Conservation (phyloP, 257 asterid genomes). For the Salvia splendens region DNA sequence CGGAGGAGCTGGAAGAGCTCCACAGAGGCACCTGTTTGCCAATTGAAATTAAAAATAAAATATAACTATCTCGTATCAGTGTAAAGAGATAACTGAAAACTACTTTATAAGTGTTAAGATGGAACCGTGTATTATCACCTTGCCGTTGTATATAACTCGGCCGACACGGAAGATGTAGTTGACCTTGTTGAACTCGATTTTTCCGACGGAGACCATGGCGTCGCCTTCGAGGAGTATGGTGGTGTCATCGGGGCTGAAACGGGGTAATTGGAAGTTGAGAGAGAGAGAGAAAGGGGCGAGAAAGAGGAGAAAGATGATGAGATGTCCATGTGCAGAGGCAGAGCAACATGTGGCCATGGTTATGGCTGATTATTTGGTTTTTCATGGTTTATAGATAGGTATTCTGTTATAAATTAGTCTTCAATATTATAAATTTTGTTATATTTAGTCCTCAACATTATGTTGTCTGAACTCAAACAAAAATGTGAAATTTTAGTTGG, state of each 20-base stretch:
- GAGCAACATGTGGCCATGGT: background rate
- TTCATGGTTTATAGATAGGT: slow-evolving; percentile 4
- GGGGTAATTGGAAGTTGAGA: slow-evolving; percentile 13
- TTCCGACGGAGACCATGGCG: background rate
- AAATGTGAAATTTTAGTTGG: too few relatives aligned
- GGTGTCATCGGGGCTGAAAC: slow-evolving; percentile 2
- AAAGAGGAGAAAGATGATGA: slow-evolving; percentile 1
- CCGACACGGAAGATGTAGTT: background rate
- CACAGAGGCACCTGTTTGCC: slow-evolving; percentile 5
- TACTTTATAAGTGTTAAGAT: too few relatives aligned
- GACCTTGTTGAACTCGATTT: slow-evolving; percentile 6
- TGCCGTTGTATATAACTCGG: slow-evolving; percentile 25
- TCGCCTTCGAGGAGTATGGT: slow-evolving; percentile 15
- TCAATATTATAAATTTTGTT: too few relatives aligned
- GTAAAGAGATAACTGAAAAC: too few relatives aligned
- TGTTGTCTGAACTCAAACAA: too few relatives aligned
- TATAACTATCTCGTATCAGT: too few relatives aligned
- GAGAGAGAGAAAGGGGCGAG: slow-evolving; percentile 1
- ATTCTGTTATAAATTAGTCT: too few relatives aligned
- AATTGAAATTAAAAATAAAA: too few relatives aligned
- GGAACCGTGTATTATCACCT: background rate
- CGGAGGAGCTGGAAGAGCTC: background rate
- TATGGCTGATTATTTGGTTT: background rate
- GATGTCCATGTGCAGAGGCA: background rate
- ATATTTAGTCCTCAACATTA: too few relatives aligned